Percentiles rank a stretch among this genome's conserved stretches.
Conservation (phyloP, 306 rosid genomes). For the Gastrolobium bilobum region DNA sequence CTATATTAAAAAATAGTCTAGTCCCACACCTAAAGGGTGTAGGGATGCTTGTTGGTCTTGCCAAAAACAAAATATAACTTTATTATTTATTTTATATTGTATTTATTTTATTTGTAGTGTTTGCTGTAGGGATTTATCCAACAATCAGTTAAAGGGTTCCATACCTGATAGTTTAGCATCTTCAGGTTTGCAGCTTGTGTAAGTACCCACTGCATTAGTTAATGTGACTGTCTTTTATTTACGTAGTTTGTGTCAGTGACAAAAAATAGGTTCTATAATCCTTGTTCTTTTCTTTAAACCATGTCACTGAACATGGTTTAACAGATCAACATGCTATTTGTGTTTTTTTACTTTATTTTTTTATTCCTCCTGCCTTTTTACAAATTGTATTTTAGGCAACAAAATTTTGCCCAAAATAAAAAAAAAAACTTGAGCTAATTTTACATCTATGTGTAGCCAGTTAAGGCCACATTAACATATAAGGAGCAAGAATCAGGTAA, state of each 20-base stretch:
- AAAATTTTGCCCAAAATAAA: background rate
- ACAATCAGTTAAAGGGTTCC: slow-evolving; percentile 69
- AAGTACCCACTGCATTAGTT: slow-evolving; percentile 48
- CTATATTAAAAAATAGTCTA: slow-evolving; percentile 8
- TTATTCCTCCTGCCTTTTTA: no score
- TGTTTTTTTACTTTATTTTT: background rate
- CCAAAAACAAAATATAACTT: background rate
- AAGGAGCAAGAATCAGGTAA: background rate
- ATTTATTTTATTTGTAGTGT: background rate
- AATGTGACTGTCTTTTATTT: background rate
- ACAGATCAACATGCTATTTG: no score
- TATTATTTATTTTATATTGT: background rate
- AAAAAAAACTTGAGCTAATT: background rate
- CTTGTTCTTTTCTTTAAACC: background rate
- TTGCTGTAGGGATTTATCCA: slow-evolving; percentile 73
- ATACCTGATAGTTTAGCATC: slow-evolving; percentile 71
- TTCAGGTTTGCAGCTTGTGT: slow-evolving; percentile 76
- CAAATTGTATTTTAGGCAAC: no score
- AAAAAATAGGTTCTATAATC: background rate
- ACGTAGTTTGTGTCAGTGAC: background rate
- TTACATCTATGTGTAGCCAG: slow-evolving; percentile 4
- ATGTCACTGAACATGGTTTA: no score
- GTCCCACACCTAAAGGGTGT: background rate
- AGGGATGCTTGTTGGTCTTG: background rate
- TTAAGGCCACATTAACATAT: background rate